Evolutionary conservation across 306 rosid species (phyloP), one percentile per base, ranked within the genome.

Genomic region (Prunus davidiana): DNA sequence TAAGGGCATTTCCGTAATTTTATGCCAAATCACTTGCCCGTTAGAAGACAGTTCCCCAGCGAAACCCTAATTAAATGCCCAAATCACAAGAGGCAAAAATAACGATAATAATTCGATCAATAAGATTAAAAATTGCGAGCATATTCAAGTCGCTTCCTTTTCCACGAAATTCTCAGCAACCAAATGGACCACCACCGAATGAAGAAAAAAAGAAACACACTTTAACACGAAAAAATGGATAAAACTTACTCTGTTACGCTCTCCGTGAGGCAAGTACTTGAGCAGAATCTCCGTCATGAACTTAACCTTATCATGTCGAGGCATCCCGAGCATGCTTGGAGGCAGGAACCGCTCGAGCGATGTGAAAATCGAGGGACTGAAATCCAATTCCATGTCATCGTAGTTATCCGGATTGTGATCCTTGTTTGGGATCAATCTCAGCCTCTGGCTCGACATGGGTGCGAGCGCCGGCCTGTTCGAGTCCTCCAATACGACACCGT

Each of bases 381-480:
- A 91, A 46, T 89, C 97, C 91, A 84, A 76, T 81, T 83, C 87
- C 64, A 93, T 79, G 75, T 84, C 98, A 2, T 88, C 97, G 25
- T 93, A 93, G 80, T 73, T 86, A 18, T 93, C 98, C 19, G 98
- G 80, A 67, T 58, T 81, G 86, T 93, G 98, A 69, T 88, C 93
- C 6, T 46, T 74, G 79, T 75, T 84, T 5, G 95, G 97, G 75
- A 18, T 87, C 72, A 75, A 60, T 30, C 88, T 77, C 77, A 91
- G 94, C 81, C 87, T 83, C 72, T 64, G 77, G 27, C 68, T 75
- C 27, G 83, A 20, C 57, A 55, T 16, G 18, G 82, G 27, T 38
- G 13, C 81, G 2, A 69, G 32, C 30, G 38, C 71, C 58, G 70
- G 75, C 28, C 67, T 19, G 57, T 24, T 77, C 49, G 77, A 46